Evolutionary conservation across 495 filamentous ascomycete species (phyloP).

Genomic region (Aspergillus nanangensis): DNA sequence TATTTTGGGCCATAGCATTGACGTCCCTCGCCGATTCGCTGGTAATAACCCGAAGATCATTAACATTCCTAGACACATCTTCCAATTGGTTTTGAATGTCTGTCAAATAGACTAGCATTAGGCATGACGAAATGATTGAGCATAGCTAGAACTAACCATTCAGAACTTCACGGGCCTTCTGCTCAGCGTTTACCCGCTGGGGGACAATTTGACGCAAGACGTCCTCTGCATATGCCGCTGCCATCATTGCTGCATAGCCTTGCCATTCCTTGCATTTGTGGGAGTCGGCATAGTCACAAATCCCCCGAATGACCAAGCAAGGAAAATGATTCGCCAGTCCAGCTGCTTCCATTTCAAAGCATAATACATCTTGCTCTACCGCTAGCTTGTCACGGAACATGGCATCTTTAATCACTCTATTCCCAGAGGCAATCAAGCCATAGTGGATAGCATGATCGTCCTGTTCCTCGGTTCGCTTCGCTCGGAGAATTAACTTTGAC

Average conservation of each 20-base stretch:
- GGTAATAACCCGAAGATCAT: neutral
- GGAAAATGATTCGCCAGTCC: neutral
- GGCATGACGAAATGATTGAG: neutral
- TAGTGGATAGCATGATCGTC: neutral
- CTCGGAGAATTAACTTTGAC: neutral
- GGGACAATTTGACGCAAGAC: neutral
- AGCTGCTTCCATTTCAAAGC: neutral
- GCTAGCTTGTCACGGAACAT: neutral
- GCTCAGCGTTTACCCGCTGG: neutral
- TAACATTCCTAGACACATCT: neutral
- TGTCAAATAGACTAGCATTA: neutral
- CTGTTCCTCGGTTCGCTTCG: neutral
- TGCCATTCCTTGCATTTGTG: constrained; percentile 1
- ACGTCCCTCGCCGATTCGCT: neutral
- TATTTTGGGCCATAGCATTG: neutral
- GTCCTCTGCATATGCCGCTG: constrained; percentile 2
- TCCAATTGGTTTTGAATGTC: constrained; percentile 6
- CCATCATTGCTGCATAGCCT: neutral
- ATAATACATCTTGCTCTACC: neutral
- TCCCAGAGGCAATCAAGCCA: neutral
- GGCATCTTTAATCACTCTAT: neutral
- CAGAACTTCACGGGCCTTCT: neutral
- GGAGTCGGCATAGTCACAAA: neutral
- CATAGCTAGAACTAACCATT: constrained; percentile 1
- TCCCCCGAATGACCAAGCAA: neutral